Percentiles rank a stretch among this genome's conserved stretches.
phyloP scores from a whole-genome alignment of 1,284 basidiomycete genomes.

The Puccinia polysora region DNA sequence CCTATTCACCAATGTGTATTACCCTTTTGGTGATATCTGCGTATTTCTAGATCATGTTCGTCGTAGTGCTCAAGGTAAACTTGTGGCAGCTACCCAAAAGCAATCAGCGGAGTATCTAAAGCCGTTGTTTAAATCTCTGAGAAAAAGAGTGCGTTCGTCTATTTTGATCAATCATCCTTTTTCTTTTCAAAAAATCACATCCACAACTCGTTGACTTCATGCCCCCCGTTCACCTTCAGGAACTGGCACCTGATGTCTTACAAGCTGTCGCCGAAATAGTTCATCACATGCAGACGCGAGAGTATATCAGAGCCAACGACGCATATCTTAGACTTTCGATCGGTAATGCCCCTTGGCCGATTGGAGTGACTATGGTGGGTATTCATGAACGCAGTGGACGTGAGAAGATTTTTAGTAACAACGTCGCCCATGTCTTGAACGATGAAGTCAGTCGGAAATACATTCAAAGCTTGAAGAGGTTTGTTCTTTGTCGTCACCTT shows the following conservation, averaged over 20 bases:
- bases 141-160: constrained; percentile 69
- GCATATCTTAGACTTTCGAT: constrained; percentile 95
- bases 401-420: constrained; percentile 93
- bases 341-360: constrained; percentile 99
- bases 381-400: constrained; percentile 95
- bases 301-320: constrained; percentile 93
- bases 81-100: constrained; percentile 88
- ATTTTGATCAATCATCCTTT: constrained; percentile 6
- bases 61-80: constrained; percentile 80
- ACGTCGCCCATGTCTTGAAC: constrained; percentile 95
- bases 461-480: constrained; percentile 89
- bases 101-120: constrained; percentile 95
- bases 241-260: constrained; percentile 76
- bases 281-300: constrained; percentile 87
- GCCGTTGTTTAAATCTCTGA: constrained; percentile 84
- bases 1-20: constrained; percentile 2
- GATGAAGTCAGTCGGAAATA: constrained; percentile 98
- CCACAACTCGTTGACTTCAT: constrained; percentile 32
- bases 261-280: constrained; percentile 89
- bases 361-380: constrained; percentile 98
- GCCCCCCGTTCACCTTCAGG: constrained; percentile 56
- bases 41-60: constrained; percentile 60
- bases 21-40: not conserved
- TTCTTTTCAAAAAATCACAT: not conserved
- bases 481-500: constrained; percentile 54